Evolutionary conservation across 192 early-diverging fungal species (phyloP), one percentile per base, ranked within the genome.

Genomic region (Dissophora globulifera): DNA sequence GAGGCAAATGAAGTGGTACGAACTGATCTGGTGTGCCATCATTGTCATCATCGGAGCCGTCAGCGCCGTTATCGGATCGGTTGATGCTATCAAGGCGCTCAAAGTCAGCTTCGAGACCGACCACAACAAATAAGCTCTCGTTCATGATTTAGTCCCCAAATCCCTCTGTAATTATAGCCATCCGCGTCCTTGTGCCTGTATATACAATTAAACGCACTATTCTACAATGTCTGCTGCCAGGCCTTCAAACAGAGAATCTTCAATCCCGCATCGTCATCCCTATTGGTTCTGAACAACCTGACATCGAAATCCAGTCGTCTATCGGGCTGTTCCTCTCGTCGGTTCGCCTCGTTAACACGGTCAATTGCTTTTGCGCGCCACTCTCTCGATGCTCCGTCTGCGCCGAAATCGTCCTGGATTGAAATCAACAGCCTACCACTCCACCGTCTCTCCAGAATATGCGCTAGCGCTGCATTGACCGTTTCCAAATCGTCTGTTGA

Each of bases 31-130:
- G 76, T 84, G 81, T 41, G 60, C 79, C 42, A 46, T 86, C 22
- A 88, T 88, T 32, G 51, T 91, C 20, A 15, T 88, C 29, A 71
- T 92, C 43, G 91, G 90, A 26, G 59, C 92, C 12, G 66, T 88
- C 60, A 86, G 85, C 12, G 84, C 83, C 17, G 78, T 90, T 32
- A 85, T 90, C 81, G 91, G 91, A 33, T 86, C 84, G 41, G 82
- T 87, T 17, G 82, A 89, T 47, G 86, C 91, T 5, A 82, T 90
- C 64, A 81, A 85, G 69, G 80, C 78, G 4, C 81, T 93, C 27
- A 78, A 61, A 81, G n/a, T 48, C 48, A 19, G 79, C 81, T 69
- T 81, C 61, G 32, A 67, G 26, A 56, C 10, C 63, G 79, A 70
- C 19, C 38, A 27, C 53, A 22, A 25, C n/a, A 48, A 47, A 3